Evolutionary conservation across 2,329 filamentous ascomycete species (phyloP).

Genomic region (Fusarium torreyae): DNA sequence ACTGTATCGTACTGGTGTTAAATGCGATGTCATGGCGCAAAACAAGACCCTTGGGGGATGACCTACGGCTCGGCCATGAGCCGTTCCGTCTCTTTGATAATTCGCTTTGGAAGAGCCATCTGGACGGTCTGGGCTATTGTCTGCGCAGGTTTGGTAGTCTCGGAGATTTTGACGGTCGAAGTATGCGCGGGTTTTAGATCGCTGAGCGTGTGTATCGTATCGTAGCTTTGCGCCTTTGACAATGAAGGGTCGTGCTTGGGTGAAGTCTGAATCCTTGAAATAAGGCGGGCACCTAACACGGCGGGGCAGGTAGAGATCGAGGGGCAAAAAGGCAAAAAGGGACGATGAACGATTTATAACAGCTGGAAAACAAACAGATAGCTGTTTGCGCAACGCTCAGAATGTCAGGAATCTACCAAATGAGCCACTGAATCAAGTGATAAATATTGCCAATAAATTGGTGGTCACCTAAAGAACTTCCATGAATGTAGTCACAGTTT

Average conservation of each 20-base stretch:
- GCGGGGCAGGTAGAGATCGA: slow-evolving; percentile 34
- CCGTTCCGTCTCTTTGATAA: slow-evolving; percentile 98
- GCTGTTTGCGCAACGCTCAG: neutral
- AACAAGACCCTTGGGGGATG: slow-evolving; percentile 14
- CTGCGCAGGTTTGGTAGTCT: neutral
- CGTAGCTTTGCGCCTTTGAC: slow-evolving; percentile 15
- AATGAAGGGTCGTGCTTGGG: slow-evolving; percentile 23
- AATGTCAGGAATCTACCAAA: neutral
- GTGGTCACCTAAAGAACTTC: slow-evolving; percentile 4
- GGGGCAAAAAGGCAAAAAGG: slow-evolving; percentile 5
- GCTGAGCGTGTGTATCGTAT: neutral
- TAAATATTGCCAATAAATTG: slow-evolving; percentile 8
- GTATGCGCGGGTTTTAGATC: slow-evolving; percentile 5
- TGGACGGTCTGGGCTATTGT: neutral
- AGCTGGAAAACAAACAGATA: neutral
- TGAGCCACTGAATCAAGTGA: slow-evolving; percentile 12
- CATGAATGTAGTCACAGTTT: slow-evolving; percentile 6
- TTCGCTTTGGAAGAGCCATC: slow-evolving; percentile 92
- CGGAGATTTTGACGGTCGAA: neutral
- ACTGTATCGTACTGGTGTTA: slow-evolving; percentile 63
- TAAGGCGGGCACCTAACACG: slow-evolving; percentile 37
- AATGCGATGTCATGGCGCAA: slow-evolving; percentile 29
- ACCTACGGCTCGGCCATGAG: slow-evolving; percentile 95
- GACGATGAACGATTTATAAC: neutral
- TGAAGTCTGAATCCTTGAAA: slow-evolving; percentile 34